These are phyloP conservation scores for Candida krabiensis DNA, from an alignment of 805 yeast genomes.

Conservation along the genomic window DNA sequence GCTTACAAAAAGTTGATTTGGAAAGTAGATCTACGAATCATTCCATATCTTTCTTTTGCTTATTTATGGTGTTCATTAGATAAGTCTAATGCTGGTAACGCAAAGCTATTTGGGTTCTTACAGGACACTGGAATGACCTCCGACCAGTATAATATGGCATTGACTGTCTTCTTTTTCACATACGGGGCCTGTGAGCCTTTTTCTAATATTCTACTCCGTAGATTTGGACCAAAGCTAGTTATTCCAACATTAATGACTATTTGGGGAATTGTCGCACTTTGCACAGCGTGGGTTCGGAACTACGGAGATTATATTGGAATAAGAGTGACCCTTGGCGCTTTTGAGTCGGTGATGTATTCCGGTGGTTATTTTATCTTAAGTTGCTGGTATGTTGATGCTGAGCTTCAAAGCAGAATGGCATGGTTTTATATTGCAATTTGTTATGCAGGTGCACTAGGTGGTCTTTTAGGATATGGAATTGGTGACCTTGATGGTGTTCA, in stretches of 20 bases:
- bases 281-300: slow-evolving; percentile 28
- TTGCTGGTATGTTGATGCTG: slow-evolving; percentile 37
- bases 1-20: slow-evolving; percentile 21
- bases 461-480: slow-evolving; percentile 36
- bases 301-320: slow-evolving; percentile 24
- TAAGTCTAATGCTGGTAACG: slow-evolving; percentile 34
- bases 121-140: slow-evolving; percentile 28
- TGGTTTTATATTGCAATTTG: slow-evolving; percentile 35
- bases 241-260: slow-evolving; percentile 32
- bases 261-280: slow-evolving; percentile 39
- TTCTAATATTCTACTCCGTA: slow-evolving; percentile 31
- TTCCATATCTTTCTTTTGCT: slow-evolving; percentile 28
- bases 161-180: slow-evolving; percentile 39
- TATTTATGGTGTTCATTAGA: slow-evolving; percentile 30
- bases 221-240: slow-evolving; percentile 37
- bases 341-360: slow-evolving; percentile 43
- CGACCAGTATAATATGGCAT: slow-evolving; percentile 39
- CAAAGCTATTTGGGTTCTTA: slow-evolving; percentile 28
- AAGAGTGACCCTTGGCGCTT: slow-evolving; percentile 38
- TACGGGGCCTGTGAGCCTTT: slow-evolving; percentile 42
- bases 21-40: slow-evolving; percentile 21
- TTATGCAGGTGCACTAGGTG: slow-evolving; percentile 35
- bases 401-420: slow-evolving; percentile 35
- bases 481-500: slow-evolving; percentile 29
- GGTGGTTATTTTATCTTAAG: slow-evolving; percentile 38